phyloP scores from a whole-genome alignment of 257 asterid species.

The Solanum peruvianum region DNA sequence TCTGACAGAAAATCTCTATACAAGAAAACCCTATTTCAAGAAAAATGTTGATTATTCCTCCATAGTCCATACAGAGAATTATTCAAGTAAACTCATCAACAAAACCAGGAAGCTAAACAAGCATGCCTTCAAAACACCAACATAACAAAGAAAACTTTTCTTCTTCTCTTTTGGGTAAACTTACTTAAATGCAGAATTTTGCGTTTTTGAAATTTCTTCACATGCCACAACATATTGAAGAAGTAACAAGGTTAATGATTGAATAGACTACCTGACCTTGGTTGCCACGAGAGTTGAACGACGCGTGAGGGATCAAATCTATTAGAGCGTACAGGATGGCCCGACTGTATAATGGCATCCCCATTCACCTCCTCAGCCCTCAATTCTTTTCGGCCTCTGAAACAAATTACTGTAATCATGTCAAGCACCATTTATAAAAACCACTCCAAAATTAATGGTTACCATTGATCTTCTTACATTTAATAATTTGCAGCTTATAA shows the following conservation, averaged over 20 bases:
- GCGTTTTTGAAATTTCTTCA: neutral
- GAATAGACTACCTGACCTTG: slow-evolving; percentile 80
- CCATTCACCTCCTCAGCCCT: slow-evolving; percentile 31
- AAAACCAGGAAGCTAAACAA: neutral
- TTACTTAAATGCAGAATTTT: neutral
- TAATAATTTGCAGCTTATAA: neutral
- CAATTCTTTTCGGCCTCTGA: slow-evolving; percentile 39
- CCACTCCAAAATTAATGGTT: neutral
- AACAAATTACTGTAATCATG: neutral
- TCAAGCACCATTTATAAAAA: neutral
- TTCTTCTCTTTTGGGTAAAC: neutral
- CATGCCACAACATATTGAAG: neutral
- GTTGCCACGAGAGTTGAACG: slow-evolving; percentile 66
- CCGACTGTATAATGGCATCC: slow-evolving; percentile 12
- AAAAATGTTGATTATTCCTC: slow-evolving; percentile 3
- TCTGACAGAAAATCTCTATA: slow-evolving; percentile 56
- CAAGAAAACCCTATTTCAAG: slow-evolving; percentile 59
- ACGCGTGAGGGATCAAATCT: slow-evolving; percentile 53
- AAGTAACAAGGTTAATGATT: slow-evolving; percentile 6
- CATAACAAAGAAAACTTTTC: neutral
- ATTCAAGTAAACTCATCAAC: neutral
- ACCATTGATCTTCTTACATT: neutral
- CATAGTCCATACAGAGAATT: neutral
- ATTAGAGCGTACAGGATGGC: slow-evolving; percentile 10
- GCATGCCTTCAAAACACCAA: neutral